Evolutionary conservation across 2,329 filamentous ascomycete genomes (phyloP).

Genomic region (Sclerotinia subarctica): DNA sequence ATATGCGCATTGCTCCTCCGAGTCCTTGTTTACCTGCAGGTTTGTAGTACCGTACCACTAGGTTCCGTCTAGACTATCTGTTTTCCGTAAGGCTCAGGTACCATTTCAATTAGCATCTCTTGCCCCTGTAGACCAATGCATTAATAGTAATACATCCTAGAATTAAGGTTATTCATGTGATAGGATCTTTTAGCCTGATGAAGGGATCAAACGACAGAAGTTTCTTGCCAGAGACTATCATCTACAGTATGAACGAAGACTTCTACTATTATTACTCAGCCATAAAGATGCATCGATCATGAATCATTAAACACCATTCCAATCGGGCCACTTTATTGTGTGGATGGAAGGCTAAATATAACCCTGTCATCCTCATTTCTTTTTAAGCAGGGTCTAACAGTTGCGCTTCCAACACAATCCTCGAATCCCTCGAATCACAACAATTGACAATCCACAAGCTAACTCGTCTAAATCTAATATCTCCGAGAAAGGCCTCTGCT

Average conservation of each 20-base stretch:
- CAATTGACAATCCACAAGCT: background rate
- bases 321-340: background rate
- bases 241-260: too few species aligned
- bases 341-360: background rate
- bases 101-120: background rate
- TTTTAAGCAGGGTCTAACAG: background rate
- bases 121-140: background rate
- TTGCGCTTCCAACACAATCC: background rate
- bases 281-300: background rate
- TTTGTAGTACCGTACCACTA: background rate
- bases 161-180: constrained; percentile 9
- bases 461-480: background rate
- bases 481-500: background rate
- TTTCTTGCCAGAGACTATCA: background rate
- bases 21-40: background rate
- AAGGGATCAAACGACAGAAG: constrained; percentile 1
- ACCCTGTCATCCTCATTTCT: constrained; percentile 6
- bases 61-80: background rate
- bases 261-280: background rate
- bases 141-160: constrained; percentile 7
- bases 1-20: background rate
- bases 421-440: constrained; percentile 6
- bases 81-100: constrained; percentile 15
- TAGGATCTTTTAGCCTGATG: background rate
- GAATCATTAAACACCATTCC: background rate